phyloP scores from a whole-genome alignment of 257 asterid species.

The Nicotiana undulata region DNA sequence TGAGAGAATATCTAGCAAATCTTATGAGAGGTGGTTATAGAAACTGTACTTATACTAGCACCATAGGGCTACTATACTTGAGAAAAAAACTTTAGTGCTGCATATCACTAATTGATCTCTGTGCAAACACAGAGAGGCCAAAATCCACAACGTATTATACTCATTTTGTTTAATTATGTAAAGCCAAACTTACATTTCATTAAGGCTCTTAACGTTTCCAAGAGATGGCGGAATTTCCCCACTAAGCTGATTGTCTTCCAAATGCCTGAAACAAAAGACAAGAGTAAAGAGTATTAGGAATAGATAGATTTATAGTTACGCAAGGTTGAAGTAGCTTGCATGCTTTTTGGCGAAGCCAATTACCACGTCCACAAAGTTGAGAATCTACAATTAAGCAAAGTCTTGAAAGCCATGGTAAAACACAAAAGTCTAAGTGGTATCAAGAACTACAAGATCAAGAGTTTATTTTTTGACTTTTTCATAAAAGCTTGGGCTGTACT shows the following conservation, averaged over 20 bases:
- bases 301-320: not conserved
- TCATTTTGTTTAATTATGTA: not conserved
- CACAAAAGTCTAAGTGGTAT: not conserved
- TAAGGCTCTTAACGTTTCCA: constrained; percentile 38
- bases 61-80: not conserved
- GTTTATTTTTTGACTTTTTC: not conserved
- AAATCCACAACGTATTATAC: not conserved
- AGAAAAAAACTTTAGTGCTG: not conserved
- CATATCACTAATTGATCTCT: not conserved
- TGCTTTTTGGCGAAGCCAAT: not conserved
- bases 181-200: constrained; percentile 60
- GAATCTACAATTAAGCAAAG: too few species aligned
- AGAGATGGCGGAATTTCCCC: constrained; percentile 66
- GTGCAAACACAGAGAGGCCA: not conserved
- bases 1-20: not conserved
- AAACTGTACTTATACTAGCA: not conserved
- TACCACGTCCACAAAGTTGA: not conserved
- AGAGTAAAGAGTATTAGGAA: not conserved
- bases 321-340: not conserved
- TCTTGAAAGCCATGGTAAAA: too few species aligned
- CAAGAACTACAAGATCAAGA: not conserved
- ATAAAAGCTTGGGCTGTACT: not conserved
- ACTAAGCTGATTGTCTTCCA: constrained; percentile 61
- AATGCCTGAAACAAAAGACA: constrained; percentile 49
- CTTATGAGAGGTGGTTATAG: not conserved